Percentiles rank a stretch among this genome's conserved stretches.
Evolutionary conservation across 148 eudicot species (phyloP).

Genomic region (Arctostaphylos glauca): DNA sequence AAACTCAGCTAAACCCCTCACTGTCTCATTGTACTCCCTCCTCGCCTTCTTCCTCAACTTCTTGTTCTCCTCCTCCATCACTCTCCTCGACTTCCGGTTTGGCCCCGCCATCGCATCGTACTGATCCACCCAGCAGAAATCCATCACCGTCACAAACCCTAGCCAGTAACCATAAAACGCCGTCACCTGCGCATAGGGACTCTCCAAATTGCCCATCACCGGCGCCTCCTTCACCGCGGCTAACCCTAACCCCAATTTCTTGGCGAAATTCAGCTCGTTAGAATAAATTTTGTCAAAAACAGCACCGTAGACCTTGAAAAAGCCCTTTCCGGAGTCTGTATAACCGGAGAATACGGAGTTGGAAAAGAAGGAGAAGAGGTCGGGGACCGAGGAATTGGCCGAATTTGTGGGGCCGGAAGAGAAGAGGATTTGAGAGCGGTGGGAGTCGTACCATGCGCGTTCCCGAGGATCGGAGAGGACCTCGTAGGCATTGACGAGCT

Average conservation of each 20-base stretch:
- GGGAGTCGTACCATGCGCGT: conserved; percentile 95
- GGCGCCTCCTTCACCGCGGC: conserved; percentile 82
- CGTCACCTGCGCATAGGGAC: conserved; percentile 74
- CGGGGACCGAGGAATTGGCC: conserved; percentile 38
- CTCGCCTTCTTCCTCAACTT: conserved; percentile 86
- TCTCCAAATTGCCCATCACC: conserved; percentile 68
- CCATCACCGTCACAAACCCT: conserved; percentile 78
- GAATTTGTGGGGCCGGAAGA: conserved; percentile 26
- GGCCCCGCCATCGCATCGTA: conserved; percentile 68
- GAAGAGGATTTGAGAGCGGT: conserved; percentile 83
- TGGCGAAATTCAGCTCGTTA: conserved; percentile 64
- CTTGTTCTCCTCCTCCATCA: conserved; percentile 98
- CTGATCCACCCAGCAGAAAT: conserved; percentile 84
- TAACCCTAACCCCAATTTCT: conserved; percentile 56
- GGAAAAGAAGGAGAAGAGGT: conserved; percentile 68
- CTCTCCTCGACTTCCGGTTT: conserved; percentile 70
- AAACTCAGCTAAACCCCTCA: conserved; percentile 87
- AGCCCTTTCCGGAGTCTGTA: conserved; percentile 50
- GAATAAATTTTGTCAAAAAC: conserved; percentile 60
- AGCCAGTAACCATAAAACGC: conserved; percentile 95
- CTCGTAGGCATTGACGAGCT: conserved; percentile 88
- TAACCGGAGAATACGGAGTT: conserved; percentile 72
- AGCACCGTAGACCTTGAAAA: conserved; percentile 76
- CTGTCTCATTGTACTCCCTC: conserved; percentile 89
- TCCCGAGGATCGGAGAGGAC: conserved; percentile 84